Conservation (phyloP, 2,329 filamentous ascomycete species). For the Colletotrichum siamense region DNA sequence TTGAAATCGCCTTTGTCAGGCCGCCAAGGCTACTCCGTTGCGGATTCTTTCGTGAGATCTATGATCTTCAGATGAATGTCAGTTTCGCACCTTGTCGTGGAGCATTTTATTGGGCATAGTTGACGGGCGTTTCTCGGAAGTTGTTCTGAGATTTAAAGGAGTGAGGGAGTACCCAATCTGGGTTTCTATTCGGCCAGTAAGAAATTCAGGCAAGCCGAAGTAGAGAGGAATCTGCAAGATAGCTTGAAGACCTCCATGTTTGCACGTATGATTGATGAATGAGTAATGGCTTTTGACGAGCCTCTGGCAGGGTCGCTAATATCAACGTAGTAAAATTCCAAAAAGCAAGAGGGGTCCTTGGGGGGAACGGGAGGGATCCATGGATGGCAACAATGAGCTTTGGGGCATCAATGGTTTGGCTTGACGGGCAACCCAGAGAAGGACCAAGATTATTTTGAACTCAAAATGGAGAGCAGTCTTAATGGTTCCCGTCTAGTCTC, state of each 20-base stretch:
- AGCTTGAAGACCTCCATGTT: neutral
- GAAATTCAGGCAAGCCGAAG: neutral
- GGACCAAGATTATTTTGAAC: neutral
- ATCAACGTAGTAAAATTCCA: neutral
- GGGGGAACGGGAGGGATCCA: neutral
- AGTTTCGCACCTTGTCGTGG: neutral
- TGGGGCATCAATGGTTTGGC: neutral
- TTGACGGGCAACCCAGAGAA: neutral
- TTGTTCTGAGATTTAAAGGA: neutral
- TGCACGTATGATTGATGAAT: neutral
- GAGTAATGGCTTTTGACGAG: rapidly evolving
- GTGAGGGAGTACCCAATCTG: neutral
- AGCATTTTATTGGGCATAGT: neutral
- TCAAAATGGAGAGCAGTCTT: neutral
- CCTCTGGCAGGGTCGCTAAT: rapidly evolving
- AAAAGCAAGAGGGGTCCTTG: neutral
- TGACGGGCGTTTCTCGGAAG: neutral
- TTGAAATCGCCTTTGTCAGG: rapidly evolving
- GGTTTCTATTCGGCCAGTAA: neutral
- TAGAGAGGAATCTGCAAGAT: neutral
- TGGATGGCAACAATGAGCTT: neutral
- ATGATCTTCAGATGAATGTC: neutral
- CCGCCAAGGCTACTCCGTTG: neutral
- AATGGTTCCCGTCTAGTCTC: neutral
- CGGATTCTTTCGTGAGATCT: neutral